phyloP scores from a whole-genome alignment of 2,329 filamentous ascomycete genomes.

The Talaromyces sp. region DNA sequence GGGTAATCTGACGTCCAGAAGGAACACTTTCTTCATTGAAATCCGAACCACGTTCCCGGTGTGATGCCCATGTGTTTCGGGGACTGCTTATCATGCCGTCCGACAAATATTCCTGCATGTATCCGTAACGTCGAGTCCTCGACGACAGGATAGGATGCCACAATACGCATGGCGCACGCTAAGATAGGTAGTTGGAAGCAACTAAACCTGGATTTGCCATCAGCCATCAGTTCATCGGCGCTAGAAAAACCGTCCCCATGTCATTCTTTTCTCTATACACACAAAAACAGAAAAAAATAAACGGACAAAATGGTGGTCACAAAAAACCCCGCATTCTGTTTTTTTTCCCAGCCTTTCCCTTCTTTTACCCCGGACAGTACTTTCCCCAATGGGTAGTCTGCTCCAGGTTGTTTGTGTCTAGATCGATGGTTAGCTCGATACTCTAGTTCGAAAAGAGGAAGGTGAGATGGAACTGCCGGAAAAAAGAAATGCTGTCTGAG shows the following conservation, averaged over 20 bases:
- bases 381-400: conserved; percentile 1
- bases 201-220: neutral
- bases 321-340: neutral
- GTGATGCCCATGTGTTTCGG: neutral
- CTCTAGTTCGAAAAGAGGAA: conserved; percentile 7
- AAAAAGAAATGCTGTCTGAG: neutral
- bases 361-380: conserved; percentile 1
- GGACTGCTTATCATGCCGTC: neutral
- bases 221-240: neutral
- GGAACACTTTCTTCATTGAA: neutral
- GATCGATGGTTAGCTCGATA: neutral
- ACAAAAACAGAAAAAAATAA: neutral
- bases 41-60: neutral
- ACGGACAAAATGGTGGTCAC: neutral
- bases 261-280: neutral
- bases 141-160: neutral
- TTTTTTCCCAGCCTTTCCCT: neutral
- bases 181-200: neutral
- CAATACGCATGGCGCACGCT: neutral
- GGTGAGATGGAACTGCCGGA: neutral
- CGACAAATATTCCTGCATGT: neutral
- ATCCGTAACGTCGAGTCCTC: neutral
- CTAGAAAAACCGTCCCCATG: neutral
- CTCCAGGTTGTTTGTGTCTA: conserved; percentile 4
- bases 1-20: neutral